phyloP scores from a whole-genome alignment of 2,329 filamentous ascomycete species.

The Scytalidium lignicola region DNA sequence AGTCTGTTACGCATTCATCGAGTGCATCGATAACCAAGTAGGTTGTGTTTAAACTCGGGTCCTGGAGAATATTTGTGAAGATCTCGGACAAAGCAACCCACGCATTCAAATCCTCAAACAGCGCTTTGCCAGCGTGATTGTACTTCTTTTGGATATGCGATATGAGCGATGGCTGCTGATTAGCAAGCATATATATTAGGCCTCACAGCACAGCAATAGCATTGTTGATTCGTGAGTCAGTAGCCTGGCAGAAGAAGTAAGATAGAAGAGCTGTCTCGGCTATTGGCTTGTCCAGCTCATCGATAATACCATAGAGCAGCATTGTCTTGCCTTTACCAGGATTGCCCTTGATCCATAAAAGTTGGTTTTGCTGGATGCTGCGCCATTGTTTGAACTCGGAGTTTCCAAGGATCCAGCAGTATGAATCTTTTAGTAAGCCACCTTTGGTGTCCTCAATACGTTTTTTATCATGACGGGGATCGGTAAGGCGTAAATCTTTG shows the following conservation, averaged over 20 bases:
- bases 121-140: slow-evolving; percentile 21
- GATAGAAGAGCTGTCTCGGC: slow-evolving; percentile 17
- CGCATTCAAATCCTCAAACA: slow-evolving; percentile 31
- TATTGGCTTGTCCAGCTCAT: slow-evolving; percentile 19
- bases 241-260: slow-evolving; percentile 39
- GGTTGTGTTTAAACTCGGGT: slow-evolving; percentile 10
- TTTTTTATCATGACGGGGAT: slow-evolving; percentile 10
- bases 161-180: slow-evolving; percentile 26
- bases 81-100: slow-evolving; percentile 26
- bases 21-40: slow-evolving; percentile 14
- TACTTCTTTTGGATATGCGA: slow-evolving; percentile 30
- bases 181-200: slow-evolving; percentile 34
- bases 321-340: slow-evolving; percentile 33
- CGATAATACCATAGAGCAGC: slow-evolving; percentile 22
- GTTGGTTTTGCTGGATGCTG: slow-evolving; percentile 12
- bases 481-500: slow-evolving; percentile 5
- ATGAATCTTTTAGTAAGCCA: slow-evolving; percentile 23
- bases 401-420: slow-evolving; percentile 30
- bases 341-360: slow-evolving; percentile 31
- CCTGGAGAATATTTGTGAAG: slow-evolving; percentile 28
- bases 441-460: slow-evolving; percentile 15
- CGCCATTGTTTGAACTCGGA: slow-evolving; percentile 23
- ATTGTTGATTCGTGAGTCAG: slow-evolving; percentile 32
- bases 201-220: slow-evolving; percentile 36
- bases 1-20: slow-evolving; percentile 10